These are phyloP conservation scores for Coriolopsis trogii DNA, from an alignment of 1,284 basidiomycete species.

Conservation along the genomic window DNA sequence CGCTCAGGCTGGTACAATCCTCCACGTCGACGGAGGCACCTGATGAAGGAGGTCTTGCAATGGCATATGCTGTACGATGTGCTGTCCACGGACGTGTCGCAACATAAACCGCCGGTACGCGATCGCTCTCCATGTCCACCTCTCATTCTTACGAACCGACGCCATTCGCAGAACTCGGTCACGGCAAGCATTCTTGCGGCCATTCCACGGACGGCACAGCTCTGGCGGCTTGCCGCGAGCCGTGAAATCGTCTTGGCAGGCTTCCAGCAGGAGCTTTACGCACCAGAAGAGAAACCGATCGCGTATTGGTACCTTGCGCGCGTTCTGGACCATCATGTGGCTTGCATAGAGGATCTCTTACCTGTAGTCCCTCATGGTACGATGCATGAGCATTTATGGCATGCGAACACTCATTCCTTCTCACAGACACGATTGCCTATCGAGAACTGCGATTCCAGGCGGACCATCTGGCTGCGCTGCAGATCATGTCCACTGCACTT, in stretches of 20 bases:
- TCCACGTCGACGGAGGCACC: conserved; percentile 62
- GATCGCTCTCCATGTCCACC: too few relatives aligned
- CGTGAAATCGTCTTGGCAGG: conserved; percentile 75
- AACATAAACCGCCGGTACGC: conserved; percentile 35
- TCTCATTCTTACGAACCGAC: too few relatives aligned
- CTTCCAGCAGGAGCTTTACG: conserved; percentile 78
- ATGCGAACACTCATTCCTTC: not conserved
- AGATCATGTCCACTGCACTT: conserved; percentile 28
- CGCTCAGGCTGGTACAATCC: conserved; percentile 69
- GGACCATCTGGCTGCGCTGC: conserved; percentile 55
- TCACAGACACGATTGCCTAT: conserved; percentile 44
- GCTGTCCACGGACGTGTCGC: conserved; percentile 41
- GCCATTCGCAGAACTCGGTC: conserved; percentile 29
- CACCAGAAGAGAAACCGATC: conserved; percentile 63
- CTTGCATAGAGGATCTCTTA: conserved; percentile 53
- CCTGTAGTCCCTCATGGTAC: conserved; percentile 42
- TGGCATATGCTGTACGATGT: conserved; percentile 66
- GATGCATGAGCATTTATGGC: conserved; percentile 8
- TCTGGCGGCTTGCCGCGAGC: conserved; percentile 62
- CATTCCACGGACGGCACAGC: conserved; percentile 49
- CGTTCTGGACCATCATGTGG: conserved; percentile 58
- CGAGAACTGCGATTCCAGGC: conserved; percentile 54
- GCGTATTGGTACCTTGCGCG: conserved; percentile 74
- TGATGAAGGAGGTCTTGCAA: conserved; percentile 61
- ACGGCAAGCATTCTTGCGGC: conserved; percentile 38